These are phyloP conservation scores for Leptoxyphium fumago DNA, from an alignment of 2,329 filamentous ascomycete species.

Conservation along the genomic window DNA sequence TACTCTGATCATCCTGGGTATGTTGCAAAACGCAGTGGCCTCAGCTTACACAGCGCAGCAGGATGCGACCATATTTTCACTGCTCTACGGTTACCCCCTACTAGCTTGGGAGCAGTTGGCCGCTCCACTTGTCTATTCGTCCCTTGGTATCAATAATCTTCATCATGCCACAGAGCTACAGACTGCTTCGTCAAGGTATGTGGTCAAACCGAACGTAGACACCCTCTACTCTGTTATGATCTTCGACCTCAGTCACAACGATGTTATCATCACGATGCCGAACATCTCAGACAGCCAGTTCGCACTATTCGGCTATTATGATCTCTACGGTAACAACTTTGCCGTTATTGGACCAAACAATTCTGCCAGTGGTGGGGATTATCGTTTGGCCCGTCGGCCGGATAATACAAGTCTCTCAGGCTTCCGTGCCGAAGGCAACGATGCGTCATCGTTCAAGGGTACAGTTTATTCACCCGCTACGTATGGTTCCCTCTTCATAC, in stretches of 20 bases:
- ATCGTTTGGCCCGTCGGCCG: conserved; percentile 2
- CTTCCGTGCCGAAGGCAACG: not conserved
- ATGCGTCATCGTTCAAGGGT: not conserved
- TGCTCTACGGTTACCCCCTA: conserved; percentile 12
- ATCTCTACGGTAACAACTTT: conserved; percentile 8
- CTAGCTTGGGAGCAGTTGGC: conserved; percentile 6
- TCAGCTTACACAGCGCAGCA: conserved; percentile 1
- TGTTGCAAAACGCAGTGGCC: not conserved
- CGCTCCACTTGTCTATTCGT: not conserved
- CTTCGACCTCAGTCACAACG: conserved; percentile 9
- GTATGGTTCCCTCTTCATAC: conserved; percentile 7
- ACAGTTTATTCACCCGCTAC: conserved; percentile 6
- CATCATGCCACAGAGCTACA: conserved; percentile 4
- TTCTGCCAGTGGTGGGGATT: conserved; percentile 3
- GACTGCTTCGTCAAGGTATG: conserved; percentile 2
- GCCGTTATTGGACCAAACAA: conserved; percentile 7
- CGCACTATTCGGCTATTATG: conserved; percentile 7
- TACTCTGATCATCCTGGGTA: not conserved
- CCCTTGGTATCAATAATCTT: conserved; percentile 5
- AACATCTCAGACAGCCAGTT: conserved; percentile 5
- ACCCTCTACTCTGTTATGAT: conserved; percentile 10
- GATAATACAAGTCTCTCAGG: not conserved
- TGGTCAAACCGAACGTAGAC: conserved; percentile 13
- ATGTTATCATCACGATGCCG: conserved; percentile 8
- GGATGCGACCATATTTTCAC: conserved; percentile 8